Evolutionary conservation across 768 basidiomycete species (phyloP), one percentile per base, ranked within the genome.

Genomic region (Naganishia kalamii): DNA sequence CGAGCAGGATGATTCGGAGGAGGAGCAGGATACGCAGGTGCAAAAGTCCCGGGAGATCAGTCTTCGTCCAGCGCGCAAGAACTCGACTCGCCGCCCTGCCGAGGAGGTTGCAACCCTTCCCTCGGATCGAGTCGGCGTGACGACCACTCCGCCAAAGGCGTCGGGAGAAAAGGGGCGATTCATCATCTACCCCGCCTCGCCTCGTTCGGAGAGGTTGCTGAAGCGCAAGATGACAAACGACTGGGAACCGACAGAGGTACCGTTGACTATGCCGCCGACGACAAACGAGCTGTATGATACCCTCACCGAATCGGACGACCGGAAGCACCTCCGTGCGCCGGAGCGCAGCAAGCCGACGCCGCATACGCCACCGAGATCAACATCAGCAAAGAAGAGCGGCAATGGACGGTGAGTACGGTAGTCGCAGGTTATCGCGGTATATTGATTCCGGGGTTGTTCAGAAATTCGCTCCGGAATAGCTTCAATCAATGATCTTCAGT

Each of bases 1-100:
- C 13, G 21, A 23, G 12, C 35, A 57, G n/a, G 54, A 57, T 23
- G 37, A 57, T 11, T 40, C 40, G n/a, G 35, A 57, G 35, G 54
- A 57, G 6, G 54, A 57, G 11, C 54, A 57, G 54, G 54, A 57
- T 27, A 57, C 54, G 11, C 54, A 57, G 23, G 54, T 57, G 21
- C 54, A 40, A 41, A 57, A 27, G 37, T 57, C 54, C 40, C 54
- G 54, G 40, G 54, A 57, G 25, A 57, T 25, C 7, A 33, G 54
- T 5, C 21, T 10, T 15, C 35, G 54, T 10, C 27, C 54, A 8
- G 35, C 54, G 21, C 35, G 37, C 12, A 40, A 25, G 4, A 23
- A 23, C n/a, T 37, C 27, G 13, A 35, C 54, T 12, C 21, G 21
- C 1, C 4, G 54, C n/a, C n/a, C n/a, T n/a, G n/a, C n/a, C n/a